phyloP scores from a whole-genome alignment of 164 flowering plant species.

The Vitis riparia region DNA sequence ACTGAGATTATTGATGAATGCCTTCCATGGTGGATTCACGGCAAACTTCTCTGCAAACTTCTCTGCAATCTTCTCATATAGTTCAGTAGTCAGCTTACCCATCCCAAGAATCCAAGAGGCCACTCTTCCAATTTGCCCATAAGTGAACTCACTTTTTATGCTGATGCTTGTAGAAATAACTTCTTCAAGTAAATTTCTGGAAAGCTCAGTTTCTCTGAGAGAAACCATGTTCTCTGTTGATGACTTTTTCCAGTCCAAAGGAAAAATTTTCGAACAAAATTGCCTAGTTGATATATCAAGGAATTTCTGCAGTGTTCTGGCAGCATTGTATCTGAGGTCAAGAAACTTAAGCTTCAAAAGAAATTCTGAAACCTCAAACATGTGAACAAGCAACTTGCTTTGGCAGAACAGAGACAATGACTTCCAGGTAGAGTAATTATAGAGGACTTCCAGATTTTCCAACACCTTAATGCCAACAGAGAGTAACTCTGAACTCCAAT shows the following conservation, averaged over 20 bases:
- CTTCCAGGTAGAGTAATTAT: constrained; percentile 8
- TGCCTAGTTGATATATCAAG: constrained; percentile 15
- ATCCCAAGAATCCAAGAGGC: constrained; percentile 44
- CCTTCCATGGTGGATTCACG: constrained; percentile 36
- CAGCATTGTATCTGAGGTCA: constrained; percentile 1
- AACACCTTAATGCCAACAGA: constrained; percentile 40
- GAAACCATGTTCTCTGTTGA: constrained; percentile 30
- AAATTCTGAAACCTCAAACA: constrained; percentile 31
- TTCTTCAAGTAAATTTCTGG: constrained; percentile 36
- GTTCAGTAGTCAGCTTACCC: constrained; percentile 25
- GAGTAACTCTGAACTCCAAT: constrained; percentile 40
- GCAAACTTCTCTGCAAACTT: constrained; percentile 18
- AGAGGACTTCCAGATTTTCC: constrained; percentile 36
- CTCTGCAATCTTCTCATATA: constrained; percentile 22
- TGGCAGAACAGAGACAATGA: constrained; percentile 27
- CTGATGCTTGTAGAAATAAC: constrained; percentile 17
- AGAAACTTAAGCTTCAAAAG: constrained; percentile 26
- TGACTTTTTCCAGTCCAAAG: constrained; percentile 35
- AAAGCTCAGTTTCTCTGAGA: constrained; percentile 39
- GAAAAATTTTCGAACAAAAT: constrained; percentile 37
- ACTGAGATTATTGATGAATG: constrained; percentile 27
- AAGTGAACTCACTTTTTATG: constrained; percentile 23
- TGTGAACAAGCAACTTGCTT: constrained; percentile 19
- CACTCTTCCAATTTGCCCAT: constrained; percentile 56
- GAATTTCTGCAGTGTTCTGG: constrained; percentile 19